Conservation (phyloP, 805 yeast species). For the Wickerhamiella galacta region DNA sequence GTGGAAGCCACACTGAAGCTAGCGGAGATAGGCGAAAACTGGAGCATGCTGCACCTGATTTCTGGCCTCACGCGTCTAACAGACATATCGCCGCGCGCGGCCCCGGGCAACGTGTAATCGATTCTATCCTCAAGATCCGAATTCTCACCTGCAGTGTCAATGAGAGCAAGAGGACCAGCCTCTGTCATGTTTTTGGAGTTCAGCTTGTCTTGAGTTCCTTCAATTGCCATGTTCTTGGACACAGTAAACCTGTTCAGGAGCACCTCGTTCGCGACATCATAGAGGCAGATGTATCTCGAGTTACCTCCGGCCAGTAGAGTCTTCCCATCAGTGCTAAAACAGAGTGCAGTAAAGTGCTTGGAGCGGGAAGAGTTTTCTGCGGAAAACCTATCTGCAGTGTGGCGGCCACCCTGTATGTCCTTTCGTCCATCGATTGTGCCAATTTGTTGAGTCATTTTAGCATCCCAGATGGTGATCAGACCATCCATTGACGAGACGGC, state of each 20-base stretch:
- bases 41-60: constrained; percentile 60
- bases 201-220: constrained; percentile 67
- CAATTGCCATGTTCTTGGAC: constrained; percentile 75
- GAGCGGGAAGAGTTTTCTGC: constrained; percentile 70
- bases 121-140: constrained; percentile 72
- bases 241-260: constrained; percentile 66
- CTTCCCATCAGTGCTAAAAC: constrained; percentile 79
- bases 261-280: constrained; percentile 80
- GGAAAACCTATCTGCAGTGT: constrained; percentile 63
- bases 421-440: constrained; percentile 73
- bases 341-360: constrained; percentile 62
- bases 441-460: constrained; percentile 62
- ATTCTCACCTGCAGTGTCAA: constrained; percentile 74
- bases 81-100: constrained; percentile 66
- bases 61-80: constrained; percentile 63
- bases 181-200: constrained; percentile 77
- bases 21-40: constrained; percentile 77
- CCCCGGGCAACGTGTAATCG: constrained; percentile 71
- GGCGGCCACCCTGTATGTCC: constrained; percentile 71
- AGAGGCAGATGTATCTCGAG: constrained; percentile 77
- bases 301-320: constrained; percentile 86
- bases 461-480: constrained; percentile 66
- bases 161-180: constrained; percentile 65
- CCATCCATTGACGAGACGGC: constrained; percentile 86
- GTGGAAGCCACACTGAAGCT: constrained; percentile 92